Base-by-base conservation (phyloP, 2,329 filamentous ascomycete genomes). In the Arthrobotrys sinensis region DNA sequence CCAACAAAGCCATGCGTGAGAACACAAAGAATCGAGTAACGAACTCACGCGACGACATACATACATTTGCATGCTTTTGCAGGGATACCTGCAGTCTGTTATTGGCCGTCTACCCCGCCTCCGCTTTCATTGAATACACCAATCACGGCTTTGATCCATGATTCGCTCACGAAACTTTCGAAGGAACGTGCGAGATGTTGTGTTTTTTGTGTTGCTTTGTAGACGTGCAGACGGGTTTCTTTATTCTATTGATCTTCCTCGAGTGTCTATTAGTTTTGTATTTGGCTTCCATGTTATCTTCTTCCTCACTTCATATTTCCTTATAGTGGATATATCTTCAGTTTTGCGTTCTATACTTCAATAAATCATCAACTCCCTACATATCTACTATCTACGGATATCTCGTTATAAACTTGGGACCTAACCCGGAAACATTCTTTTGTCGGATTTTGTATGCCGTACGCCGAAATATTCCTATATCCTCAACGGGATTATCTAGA, bases 161-260 rank as follows among this genome's bases (percentile, higher is more conserved):
- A 34, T 24, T 24, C 36, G 36, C n/a, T 60, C 55, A 19, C 1
- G 16, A 28, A 12, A 21, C 24, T 28, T 16, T 0, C 4, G n/a
- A 21, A 38, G 32, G 32, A 57, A 16, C 2, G 1, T 3, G 7
- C 6, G 32, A 24, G 12, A 19, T 48, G 60, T 64, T 64, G 60
- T 19, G 60, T 64, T 64, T 64, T 64, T 46, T 48, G 60, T 36
- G 60, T 64, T 64, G 60, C 4, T 8, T 16, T 19, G 24, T 34
- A 34, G 43, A 36, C 10, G 43, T 46, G 28, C 40, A 19, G 28
- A 16, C n/a, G 32, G 14, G 10, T 55, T 32, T 55, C 50, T 55
- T 55, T 55, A n/a, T 21, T 55, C 36, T 24, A 52, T 24, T 52
- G 48, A 24, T 21, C 1, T 16, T 6, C 50, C 40, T 21, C 19